Base-by-base conservation (phyloP, 441 rosid species). In the Lagerstroemia fauriei region DNA sequence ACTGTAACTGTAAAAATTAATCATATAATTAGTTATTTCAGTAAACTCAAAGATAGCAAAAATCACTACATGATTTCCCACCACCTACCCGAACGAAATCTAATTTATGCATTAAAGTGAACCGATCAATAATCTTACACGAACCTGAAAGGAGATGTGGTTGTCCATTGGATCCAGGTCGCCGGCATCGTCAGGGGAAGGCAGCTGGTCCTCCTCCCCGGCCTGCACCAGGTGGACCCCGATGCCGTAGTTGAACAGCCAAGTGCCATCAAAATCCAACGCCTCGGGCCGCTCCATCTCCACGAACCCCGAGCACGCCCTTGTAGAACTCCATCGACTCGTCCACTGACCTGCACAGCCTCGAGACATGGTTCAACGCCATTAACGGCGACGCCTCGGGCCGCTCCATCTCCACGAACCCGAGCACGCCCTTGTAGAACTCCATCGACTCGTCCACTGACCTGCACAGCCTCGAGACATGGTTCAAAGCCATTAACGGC, bases 191-290 rank as follows among this genome's bases (percentile, higher is more conserved):
- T 27, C 47, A 17, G 20, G 10, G 2, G 63, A 47, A 72, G 95
- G 92, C 59, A 88, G 71, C 63, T 81, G 84, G 1, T 90, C 87
- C 65, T 88, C 89, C 48, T 88, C 89, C 44, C 85, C 80, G 22
- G 87, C 88, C 51, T 89, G 95, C 47, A 91, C 89, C 82, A 92
- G 75, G 78, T 92, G 96, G 76, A 93, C 86, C 73, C 95, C 95
- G 1, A 92, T 79, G 0, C 96, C 95, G 83, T 93, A 94, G 82
- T 93, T 92, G 86, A 90, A 92, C 56, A 93, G 73, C 96, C 95
- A 92, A 0, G 94, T 93, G 0, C 93, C 94, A 0, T 89, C 80
- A 77, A 90, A 94, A 32, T 93, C 83, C 0, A 93, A 82, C 9
- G 92, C 83, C 2, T 77, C 83, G 0, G 94, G 94, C 24, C 94